A percentile compares a stretch with the other conserved stretches of the same genome.
phyloP scores from a whole-genome alignment of 768 basidiomycete genomes.

The Leccinum obscurum region DNA sequence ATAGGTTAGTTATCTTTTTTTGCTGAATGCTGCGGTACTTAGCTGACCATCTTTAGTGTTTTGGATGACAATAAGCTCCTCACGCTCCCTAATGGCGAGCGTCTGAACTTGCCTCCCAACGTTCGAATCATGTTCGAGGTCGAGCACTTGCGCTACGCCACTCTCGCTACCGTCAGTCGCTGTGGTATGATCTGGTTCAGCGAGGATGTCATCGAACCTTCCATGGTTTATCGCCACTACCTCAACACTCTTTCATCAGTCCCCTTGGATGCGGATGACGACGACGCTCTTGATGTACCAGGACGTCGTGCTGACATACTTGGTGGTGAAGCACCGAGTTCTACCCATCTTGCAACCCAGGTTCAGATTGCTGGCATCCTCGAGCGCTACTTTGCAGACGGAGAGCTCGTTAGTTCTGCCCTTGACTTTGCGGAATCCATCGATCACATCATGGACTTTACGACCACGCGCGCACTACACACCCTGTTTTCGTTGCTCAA shows the following conservation, averaged over 20 bases:
- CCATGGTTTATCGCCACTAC: constrained; percentile 91
- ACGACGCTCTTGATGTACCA: constrained; percentile 62
- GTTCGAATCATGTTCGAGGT: constrained; percentile 99
- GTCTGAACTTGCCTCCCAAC: constrained; percentile 93
- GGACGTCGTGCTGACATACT: constrained; percentile 57
- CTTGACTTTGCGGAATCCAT: constrained; percentile 77
- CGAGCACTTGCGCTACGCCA: constrained; percentile 95
- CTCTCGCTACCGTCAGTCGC: constrained; percentile 97
- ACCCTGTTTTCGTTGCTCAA: constrained; percentile 98
- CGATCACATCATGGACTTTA: constrained; percentile 99
- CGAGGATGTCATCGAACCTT: constrained; percentile 88
- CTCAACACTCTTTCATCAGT: constrained; percentile 71
- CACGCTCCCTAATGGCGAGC: constrained; percentile 96
- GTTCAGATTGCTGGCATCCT: constrained; percentile 71
- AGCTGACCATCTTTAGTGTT: constrained; percentile 56
- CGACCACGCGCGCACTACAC: constrained; percentile 83
- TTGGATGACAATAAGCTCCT: constrained; percentile 98
- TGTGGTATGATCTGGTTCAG: constrained; percentile 99
- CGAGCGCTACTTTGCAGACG: constrained; percentile 79
- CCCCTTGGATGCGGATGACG: constrained; percentile 88
- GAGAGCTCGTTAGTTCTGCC: constrained; percentile 79
- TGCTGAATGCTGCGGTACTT: neutral
- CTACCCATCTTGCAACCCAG: constrained; percentile 71
- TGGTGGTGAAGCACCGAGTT: constrained; percentile 48
- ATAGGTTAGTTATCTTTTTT: constrained; percentile 62